Base-by-base conservation (phyloP, 805 yeast genomes). In the Pichia rugopelliculosa region DNA sequence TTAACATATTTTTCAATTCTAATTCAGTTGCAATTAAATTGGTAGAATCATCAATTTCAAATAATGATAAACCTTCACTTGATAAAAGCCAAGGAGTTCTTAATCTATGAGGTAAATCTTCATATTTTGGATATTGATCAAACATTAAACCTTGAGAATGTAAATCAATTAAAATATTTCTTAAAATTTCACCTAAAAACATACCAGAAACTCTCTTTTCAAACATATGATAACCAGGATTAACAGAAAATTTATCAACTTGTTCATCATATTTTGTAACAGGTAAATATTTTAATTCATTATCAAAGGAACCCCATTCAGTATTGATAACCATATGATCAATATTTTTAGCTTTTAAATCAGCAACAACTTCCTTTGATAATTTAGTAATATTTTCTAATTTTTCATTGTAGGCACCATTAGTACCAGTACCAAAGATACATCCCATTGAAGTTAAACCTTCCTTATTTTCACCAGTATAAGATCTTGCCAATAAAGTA, bases 271-370 rank as follows among this genome's bases (percentile, higher is more conserved):
- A 90, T 51, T 79, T 76, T 4, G 96, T 86, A 42, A 72, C 75
- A 51, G 97, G 97, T 53, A 91, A 72, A 37, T 80, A 71, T 55
- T 78, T 73, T 52, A 89, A 73, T 21, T 79, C 82, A 61, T 91
- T 91, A 67, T 91, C 98, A 59, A 90, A 91, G 39, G 96, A 88
- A 53, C 98, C 98, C 96, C 98, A 93, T 68, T 93, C 99, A 41
- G 96, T 90, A 70, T 90, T 90, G 58, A 90, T 76, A 53, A 88
- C 85, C 96, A 90, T 90, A 53, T 82, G 80, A 3, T 73, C 71
- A 45, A 75, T 72, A 33, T 79, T 82, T 44, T 68, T 61, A 1
- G 64, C 56, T 46, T 61, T 67, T 57, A 75, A 66, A 20, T 61
- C 62, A 23, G 59, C 66, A 41, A 66, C 65, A 13, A 66, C 48